Conservation (phyloP, 23 red algal genomes). For the Agarophyton chilense region DNA sequence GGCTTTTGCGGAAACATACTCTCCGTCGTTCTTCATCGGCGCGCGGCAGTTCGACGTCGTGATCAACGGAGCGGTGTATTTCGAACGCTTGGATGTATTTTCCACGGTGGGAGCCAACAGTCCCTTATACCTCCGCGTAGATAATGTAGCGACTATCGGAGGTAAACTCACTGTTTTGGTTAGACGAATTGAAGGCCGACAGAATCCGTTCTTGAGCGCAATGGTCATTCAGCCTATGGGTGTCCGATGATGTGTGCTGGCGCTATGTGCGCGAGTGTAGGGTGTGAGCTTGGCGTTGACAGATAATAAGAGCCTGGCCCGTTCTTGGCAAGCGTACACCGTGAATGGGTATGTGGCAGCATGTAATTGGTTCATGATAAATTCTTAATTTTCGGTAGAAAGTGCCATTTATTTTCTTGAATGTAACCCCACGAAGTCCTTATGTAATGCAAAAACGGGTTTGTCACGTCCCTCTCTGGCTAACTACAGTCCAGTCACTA, state of each 20-base stretch:
- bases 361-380: too few relatives aligned
- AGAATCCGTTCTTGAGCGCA: slow-evolving; percentile 52
- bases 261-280: too few relatives aligned
- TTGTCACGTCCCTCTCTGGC: too few relatives aligned
- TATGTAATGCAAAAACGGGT: too few relatives aligned
- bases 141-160: background rate
- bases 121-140: slow-evolving; percentile 23
- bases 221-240: slow-evolving; percentile 9
- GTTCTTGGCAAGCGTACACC: too few relatives aligned
- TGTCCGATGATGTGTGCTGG: background rate
- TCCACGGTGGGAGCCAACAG: slow-evolving; percentile 21
- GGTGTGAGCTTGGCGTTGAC: too few relatives aligned
- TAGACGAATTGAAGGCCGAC: background rate
- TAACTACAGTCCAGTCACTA: too few relatives aligned
- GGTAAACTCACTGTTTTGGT: slow-evolving; percentile 20
- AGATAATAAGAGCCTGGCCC: too few relatives aligned
- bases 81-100: slow-evolving; percentile 45
- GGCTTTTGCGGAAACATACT: slow-evolving; percentile 53
- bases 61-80: slow-evolving; percentile 26
- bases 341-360: too few relatives aligned
- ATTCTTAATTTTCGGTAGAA: too few relatives aligned
- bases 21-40: background rate
- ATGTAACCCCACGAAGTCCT: too few relatives aligned
- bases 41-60: slow-evolving; percentile 57
- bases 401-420: too few relatives aligned